These are phyloP conservation scores for Dendrobium nobile DNA, from an alignment of 106 monocot species.

Conservation along the genomic window DNA sequence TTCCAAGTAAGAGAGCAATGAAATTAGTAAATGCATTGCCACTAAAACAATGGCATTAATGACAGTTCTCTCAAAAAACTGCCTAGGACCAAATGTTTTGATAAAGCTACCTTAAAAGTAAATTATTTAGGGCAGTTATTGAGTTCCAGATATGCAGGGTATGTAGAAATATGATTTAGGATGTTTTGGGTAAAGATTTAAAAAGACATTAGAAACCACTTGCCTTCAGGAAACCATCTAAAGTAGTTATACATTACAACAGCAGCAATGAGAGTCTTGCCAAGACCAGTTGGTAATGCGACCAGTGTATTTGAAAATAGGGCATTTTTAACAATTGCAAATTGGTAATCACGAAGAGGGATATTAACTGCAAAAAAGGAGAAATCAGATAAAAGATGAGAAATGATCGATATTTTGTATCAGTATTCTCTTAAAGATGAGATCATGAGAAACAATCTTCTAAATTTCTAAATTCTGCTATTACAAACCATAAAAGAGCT, in stretches of 20 bases:
- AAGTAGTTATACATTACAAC: constrained; percentile 99
- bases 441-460: not conserved
- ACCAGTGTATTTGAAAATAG: constrained; percentile 93
- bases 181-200: not conserved
- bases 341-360: constrained; percentile 73
- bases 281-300: constrained; percentile 93
- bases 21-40: not conserved
- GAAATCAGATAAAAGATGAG: not conserved
- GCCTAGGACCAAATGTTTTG: not conserved
- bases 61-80: not conserved
- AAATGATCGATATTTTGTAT: not conserved
- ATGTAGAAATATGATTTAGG: not conserved
- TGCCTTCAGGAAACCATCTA: constrained; percentile 99
- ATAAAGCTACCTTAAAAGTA: not conserved
- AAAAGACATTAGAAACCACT: not conserved
- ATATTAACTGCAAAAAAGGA: constrained; percentile 58
- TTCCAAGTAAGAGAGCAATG: not conserved
- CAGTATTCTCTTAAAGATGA: not conserved
- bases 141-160: not conserved
- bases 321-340: constrained; percentile 53
- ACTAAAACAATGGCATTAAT: not conserved
- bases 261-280: constrained; percentile 97
- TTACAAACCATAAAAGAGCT: not conserved
- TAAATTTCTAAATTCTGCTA: not conserved
- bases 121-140: not conserved